These are phyloP conservation scores for Coix lacrymajobi DNA, from an alignment of 176 grass and related monocot genomes.

Conservation along the genomic window DNA sequence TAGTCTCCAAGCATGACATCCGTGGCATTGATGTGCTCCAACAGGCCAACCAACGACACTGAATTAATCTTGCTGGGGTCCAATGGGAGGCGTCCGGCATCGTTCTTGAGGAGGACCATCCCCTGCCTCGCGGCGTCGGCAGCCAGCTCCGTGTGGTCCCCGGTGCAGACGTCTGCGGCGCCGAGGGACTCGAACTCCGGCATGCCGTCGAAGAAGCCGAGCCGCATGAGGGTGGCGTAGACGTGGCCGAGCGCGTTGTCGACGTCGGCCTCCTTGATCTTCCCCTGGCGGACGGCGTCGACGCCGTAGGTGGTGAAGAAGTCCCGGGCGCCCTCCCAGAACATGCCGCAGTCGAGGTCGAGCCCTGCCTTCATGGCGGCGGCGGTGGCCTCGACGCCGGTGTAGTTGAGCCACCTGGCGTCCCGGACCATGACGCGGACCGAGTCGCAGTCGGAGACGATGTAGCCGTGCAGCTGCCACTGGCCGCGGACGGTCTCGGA, in stretches of 20 bases:
- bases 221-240: conserved; percentile 51
- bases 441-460: conserved; percentile 74
- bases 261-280: conserved; percentile 49
- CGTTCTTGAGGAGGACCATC: conserved; percentile 67
- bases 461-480: conserved; percentile 72
- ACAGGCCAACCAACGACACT: conserved; percentile 33
- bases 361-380: conserved; percentile 47
- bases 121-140: conserved; percentile 51
- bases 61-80: conserved; percentile 4
- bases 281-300: conserved; percentile 39
- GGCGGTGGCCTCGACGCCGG: conserved; percentile 34
- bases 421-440: conserved; percentile 45
- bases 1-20: conserved; percentile 58
- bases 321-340: conserved; percentile 38
- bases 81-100: conserved; percentile 32
- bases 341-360: conserved; percentile 55
- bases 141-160: conserved; percentile 40
- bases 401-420: conserved; percentile 39
- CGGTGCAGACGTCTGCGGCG: conserved; percentile 10
- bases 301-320: conserved; percentile 44
- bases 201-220: conserved; percentile 74
- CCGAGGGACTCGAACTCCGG: conserved; percentile 34
- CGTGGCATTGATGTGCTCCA: conserved; percentile 44
- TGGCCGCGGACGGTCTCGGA: conserved; percentile 32
- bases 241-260: conserved; percentile 62